Evolutionary conservation across 306 rosid species (phyloP).

Genomic region (Medicago truncatula): DNA sequence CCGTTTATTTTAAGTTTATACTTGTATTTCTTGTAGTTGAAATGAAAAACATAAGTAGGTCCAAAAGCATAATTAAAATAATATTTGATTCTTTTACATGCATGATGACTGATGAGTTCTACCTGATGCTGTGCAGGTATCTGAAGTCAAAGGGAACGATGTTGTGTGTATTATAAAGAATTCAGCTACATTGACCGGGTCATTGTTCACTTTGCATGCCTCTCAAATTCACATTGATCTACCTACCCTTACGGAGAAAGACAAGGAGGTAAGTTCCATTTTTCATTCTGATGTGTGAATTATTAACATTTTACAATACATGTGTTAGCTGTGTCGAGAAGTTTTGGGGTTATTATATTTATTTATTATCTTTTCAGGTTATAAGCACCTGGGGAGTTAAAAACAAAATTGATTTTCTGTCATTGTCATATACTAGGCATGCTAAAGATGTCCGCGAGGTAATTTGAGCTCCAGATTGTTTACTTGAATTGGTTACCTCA

Average conservation of each 20-base stretch:
- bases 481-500: conserved; percentile 29
- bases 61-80: conserved; percentile 13
- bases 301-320: conserved; percentile 9
- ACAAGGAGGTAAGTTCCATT: conserved; percentile 69
- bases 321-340: conserved; percentile 10
- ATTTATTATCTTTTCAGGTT: conserved; percentile 54
- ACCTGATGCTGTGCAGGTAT: conserved; percentile 63
- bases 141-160: conserved; percentile 78
- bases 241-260: conserved; percentile 91
- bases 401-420: conserved; percentile 89
- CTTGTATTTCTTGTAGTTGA: background rate
- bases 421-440: conserved; percentile 80
- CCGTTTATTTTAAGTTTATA: conserved; percentile 2
- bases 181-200: conserved; percentile 87
- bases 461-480: conserved; percentile 38
- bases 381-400: conserved; percentile 88
- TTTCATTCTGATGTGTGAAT: conserved; percentile 18
- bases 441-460: conserved; percentile 92
- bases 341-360: conserved; percentile 5
- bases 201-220: conserved; percentile 91
- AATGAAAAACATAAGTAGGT: conserved; percentile 29
- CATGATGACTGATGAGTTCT: conserved; percentile 46
- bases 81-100: conserved; percentile 11
- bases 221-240: conserved; percentile 85
- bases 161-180: conserved; percentile 87